Conservation (phyloP, 208 protist genomes). For the Angomonas ambiguus region DNA sequence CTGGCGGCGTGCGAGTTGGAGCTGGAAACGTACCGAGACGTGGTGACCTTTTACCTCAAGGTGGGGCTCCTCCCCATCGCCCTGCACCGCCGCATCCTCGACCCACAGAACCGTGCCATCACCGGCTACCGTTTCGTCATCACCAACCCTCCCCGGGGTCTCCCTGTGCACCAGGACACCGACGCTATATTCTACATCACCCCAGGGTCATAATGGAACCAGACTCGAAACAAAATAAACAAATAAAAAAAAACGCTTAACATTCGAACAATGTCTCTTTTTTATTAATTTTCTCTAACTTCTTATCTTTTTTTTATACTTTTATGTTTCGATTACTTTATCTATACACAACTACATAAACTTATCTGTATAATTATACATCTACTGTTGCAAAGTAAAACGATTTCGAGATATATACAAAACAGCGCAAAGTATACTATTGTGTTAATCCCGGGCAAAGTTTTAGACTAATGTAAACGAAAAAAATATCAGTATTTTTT, state of each 20-base stretch:
- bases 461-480: too few relatives aligned
- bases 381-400: neutral
- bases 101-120: slow-evolving; percentile 48
- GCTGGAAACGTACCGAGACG: slow-evolving; percentile 71
- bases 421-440: too few relatives aligned
- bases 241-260: neutral
- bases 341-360: too few relatives aligned
- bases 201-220: slow-evolving; percentile 11
- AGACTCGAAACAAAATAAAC: neutral
- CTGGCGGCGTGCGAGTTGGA: slow-evolving; percentile 40
- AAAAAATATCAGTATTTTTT: neutral
- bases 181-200: slow-evolving; percentile 74
- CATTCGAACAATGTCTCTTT: neutral
- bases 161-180: slow-evolving; percentile 48
- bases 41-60: slow-evolving; percentile 58
- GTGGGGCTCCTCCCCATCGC: slow-evolving; percentile 64
- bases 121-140: slow-evolving; percentile 73
- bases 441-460: too few relatives aligned
- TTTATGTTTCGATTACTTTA: too few relatives aligned
- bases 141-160: slow-evolving; percentile 67
- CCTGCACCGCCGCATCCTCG: slow-evolving; percentile 63
- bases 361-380: too few relatives aligned
- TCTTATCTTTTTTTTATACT: too few relatives aligned
- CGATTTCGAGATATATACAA: too few relatives aligned
- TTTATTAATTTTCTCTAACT: neutral